Base-by-base conservation (phyloP, 1,139 yeast genomes). In the Nadsonia starkeyi-henricii region DNA sequence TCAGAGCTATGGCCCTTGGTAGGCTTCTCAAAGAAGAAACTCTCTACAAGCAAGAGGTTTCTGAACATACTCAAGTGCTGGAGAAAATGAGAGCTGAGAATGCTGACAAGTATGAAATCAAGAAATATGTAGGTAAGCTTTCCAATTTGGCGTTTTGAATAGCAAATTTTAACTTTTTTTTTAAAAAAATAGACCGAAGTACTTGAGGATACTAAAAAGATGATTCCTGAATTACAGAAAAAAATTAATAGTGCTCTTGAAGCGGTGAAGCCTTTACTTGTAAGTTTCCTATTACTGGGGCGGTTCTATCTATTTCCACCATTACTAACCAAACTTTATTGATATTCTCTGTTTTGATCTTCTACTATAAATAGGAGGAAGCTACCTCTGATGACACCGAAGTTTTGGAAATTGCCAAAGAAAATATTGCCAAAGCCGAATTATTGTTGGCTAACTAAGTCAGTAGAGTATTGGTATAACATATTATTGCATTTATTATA, bases 1-100 rank as follows among this genome's bases (percentile, higher is more conserved):
- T 88, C 65, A 86, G 86, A 59, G 72, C 77, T 47, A 78, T 76
- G 54, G 93, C 96, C 2, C 70, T 88, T 48, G 75, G 75, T 54
- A 73, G 96, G 53, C 71, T 89, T 41, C 59, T 82, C 48, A 85
- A 85, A 57, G 96, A 88, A 61, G 79, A 81, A 56, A 61, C 61
- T 17, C 69, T 79, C 43, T 88, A 86, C 62, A 68, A 73, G 47
- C 70, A 74, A 51, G 96, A 88, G 60, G 72, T 78, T 37, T 63
- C 63, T 17, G 86, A 83, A 50, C 86, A 83, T 55, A 71, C 74
- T 45, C 64, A 65, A 3, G 66, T 61, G 47, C 64, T 77, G 62
- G 74, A 71, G 47, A 53, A 66, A 19, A 52, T 73, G 54, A 60
- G 59, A 53, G 63, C 66, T 45, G 54, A 63, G 1, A 66, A 71